Evolutionary conservation across 2,329 filamentous ascomycete species (phyloP), one percentile per base, ranked within the genome.

Genomic region (Rhinocladiella similis): DNA sequence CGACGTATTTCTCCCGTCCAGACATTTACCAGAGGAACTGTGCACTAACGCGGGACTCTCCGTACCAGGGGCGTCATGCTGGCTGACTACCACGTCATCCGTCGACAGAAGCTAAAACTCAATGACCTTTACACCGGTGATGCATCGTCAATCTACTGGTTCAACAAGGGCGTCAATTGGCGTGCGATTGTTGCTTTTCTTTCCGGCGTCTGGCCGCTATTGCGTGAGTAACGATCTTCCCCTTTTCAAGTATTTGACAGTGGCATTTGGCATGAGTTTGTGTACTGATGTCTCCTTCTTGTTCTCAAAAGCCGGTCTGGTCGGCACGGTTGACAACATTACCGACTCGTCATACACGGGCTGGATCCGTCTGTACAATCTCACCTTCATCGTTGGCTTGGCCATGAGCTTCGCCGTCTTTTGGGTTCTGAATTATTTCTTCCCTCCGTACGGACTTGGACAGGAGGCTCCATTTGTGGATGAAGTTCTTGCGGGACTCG

Each of bases 81-180:
- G 13, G 71, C 72, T 27, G 75, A 79, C 47, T 81, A 80, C 61
- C 77, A 75, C 59, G 47, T 79, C 12, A 66, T 79, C 3, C 68
- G 74, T 5, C 49, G 64, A n/a, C 57, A 68, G 50, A 64, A 66
- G n/a, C 53, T 77, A 43, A 73, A 76, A 51, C 63, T 78, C 14
- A 68, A 69, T n/a, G 72, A 76, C 53, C 68, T 78, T 3, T 78
- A 78, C 13, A 56, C 49, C 16, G 49, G 55, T n/a, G 50, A 68
- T 22, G 61, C 66, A 9, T 64, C 67, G 2, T 70, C 69, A 1
- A 65, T 71, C 10, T 78, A 76, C 56, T 75, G 70, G 63, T 78
- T 69, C 64, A 66, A 54, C 42, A 55, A 67, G n/a, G 76, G 75
- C n/a, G 57, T 77, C 50, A 77, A 79, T 54, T 77, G 69, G 69